phyloP scores from a whole-genome alignment of 108 stramenopile genomes.

The Skeletonema tropicum region DNA sequence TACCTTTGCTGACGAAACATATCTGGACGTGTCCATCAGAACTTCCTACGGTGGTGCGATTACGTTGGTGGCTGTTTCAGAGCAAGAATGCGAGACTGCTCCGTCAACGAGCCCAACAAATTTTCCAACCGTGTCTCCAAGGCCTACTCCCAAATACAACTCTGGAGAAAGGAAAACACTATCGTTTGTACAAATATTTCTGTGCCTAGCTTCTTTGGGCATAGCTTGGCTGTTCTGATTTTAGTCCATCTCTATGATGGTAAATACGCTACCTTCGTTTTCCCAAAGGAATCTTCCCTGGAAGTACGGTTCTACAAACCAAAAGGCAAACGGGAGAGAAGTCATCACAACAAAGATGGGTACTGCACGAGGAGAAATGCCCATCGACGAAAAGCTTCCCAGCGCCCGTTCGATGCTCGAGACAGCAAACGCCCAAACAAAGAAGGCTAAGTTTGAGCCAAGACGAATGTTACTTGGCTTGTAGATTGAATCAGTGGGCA shows the following conservation, averaged over 20 bases:
- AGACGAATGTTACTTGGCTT: conserved; percentile 15
- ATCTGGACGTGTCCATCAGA: conserved; percentile 2
- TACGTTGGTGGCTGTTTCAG: conserved; percentile 9
- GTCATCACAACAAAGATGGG: conserved; percentile 53
- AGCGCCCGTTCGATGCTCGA: conserved; percentile 49
- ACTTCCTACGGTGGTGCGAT: conserved; percentile 7
- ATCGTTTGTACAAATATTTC: not conserved
- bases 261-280: not conserved
- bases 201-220: not conserved
- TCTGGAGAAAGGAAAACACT: not conserved
- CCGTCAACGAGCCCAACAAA: conserved; percentile 21
- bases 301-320: conserved; percentile 45
- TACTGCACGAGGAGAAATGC: conserved; percentile 45
- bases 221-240: not conserved
- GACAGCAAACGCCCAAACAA: conserved; percentile 66
- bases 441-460: conserved; percentile 61
- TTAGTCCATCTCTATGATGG: not conserved
- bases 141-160: not conserved
- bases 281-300: no score
- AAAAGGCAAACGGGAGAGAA: conserved; percentile 64
- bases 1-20: conserved; percentile 17
- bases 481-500: not conserved
- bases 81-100: conserved; percentile 31
- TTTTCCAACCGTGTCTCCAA: conserved; percentile 18
- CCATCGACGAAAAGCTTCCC: conserved; percentile 3